A percentile compares a stretch with the other conserved stretches of the same genome.
phyloP scores from a whole-genome alignment of 2,329 filamentous ascomycete species.

The Arthrobotrys iridis region DNA sequence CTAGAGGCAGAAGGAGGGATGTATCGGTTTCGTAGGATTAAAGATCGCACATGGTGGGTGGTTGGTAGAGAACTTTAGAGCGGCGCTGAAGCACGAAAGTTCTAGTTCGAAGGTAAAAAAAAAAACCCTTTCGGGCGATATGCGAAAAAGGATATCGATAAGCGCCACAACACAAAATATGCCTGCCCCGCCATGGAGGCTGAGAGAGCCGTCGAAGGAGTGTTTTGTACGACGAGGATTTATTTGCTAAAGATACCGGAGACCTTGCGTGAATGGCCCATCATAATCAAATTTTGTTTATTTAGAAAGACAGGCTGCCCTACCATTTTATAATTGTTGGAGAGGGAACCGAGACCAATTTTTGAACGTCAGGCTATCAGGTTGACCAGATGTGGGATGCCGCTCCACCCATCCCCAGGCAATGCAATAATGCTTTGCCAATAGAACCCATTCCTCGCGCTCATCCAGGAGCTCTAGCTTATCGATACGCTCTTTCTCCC shows the following conservation, averaged over 20 bases:
- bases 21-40: not conserved
- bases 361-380: slow-evolving; percentile 6
- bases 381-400: not conserved
- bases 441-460: slow-evolving; percentile 88
- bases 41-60: not conserved
- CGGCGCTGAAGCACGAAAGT: not conserved
- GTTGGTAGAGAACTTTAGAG: not conserved
- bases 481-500: slow-evolving; percentile 82
- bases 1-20: not conserved
- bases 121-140: not conserved
- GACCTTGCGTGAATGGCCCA: no score
- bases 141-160: slow-evolving; percentile 29
- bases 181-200: not conserved
- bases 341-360: slow-evolving; percentile 30
- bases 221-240: no score
- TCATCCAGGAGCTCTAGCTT: slow-evolving; percentile 88
- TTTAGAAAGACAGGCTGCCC: not conserved
- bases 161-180: slow-evolving; percentile 27
- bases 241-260: no score
- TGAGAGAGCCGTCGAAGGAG: no score
- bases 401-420: slow-evolving; percentile 82
- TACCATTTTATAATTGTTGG: slow-evolving; percentile 8
- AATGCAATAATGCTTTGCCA: slow-evolving; percentile 89
- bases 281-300: no score
- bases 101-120: not conserved